Conservation (phyloP, 2,329 filamentous ascomycete genomes). For the Magnaporthiopsis rhizophila region DNA sequence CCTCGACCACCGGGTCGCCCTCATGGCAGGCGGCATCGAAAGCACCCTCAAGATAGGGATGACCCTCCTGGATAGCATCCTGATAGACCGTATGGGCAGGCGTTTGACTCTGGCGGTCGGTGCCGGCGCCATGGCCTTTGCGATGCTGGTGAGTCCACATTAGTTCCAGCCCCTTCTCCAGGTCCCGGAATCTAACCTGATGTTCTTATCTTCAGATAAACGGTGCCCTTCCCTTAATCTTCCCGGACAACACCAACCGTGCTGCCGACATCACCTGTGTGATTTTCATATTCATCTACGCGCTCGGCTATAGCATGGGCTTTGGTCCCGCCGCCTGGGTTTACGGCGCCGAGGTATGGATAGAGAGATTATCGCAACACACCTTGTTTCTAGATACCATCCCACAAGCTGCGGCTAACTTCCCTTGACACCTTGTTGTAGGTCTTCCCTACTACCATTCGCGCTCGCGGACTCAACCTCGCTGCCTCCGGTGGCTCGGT, state of each 20-base stretch:
- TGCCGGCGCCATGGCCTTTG: slow-evolving; percentile 42
- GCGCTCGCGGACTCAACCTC: slow-evolving; percentile 47
- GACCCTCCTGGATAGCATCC: slow-evolving; percentile 46
- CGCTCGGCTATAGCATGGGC: slow-evolving; percentile 48
- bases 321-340: slow-evolving; percentile 52
- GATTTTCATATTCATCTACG: slow-evolving; percentile 50
- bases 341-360: slow-evolving; percentile 45
- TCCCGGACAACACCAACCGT: slow-evolving; percentile 39
- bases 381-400: not conserved
- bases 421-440: slow-evolving; percentile 11
- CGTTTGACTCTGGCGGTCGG: slow-evolving; percentile 40
- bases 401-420: not conserved
- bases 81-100: slow-evolving; percentile 46
- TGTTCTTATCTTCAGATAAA: slow-evolving; percentile 34
- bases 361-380: slow-evolving; percentile 2
- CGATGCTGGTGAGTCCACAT: slow-evolving; percentile 36
- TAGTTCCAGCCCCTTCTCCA: not conserved
- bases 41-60: slow-evolving; percentile 50
- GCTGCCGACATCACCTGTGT: slow-evolving; percentile 42
- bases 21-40: slow-evolving; percentile 48
- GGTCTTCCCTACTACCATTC: slow-evolving; percentile 51
- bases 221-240: slow-evolving; percentile 40
- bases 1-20: slow-evolving; percentile 34
- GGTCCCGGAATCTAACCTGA: not conserved
- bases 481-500: slow-evolving; percentile 46